These are phyloP conservation scores for Aspergillus heteromorphus DNA, from an alignment of 495 filamentous ascomycete genomes.

Conservation along the genomic window DNA sequence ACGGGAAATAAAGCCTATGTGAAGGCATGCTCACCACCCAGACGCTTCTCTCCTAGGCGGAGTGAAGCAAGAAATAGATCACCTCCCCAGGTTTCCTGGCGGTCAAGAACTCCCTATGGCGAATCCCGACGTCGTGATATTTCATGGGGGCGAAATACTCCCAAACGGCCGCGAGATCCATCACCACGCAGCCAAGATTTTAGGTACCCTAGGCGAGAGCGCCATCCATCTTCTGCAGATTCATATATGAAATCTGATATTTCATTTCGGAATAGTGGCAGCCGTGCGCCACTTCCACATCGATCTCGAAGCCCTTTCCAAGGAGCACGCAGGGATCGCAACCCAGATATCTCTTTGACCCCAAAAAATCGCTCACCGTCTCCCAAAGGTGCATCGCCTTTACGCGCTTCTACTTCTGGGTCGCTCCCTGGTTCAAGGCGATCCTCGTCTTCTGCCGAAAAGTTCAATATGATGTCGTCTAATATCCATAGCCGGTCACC, in stretches of 20 bases:
- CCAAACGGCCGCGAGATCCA: constrained; percentile 30
- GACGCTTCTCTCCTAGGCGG: constrained; percentile 44
- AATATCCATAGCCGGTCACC: constrained; percentile 26
- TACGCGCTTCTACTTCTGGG: constrained; percentile 26
- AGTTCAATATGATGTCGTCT: constrained; percentile 12
- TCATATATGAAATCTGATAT: constrained; percentile 25
- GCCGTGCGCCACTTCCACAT: constrained; percentile 1
- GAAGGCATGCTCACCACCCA: constrained; percentile 36
- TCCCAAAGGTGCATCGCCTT: constrained; percentile 21
- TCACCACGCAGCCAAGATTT: constrained; percentile 26
- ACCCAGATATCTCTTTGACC: constrained; percentile 2
- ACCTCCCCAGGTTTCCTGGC: constrained; percentile 33
- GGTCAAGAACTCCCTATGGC: constrained; percentile 40
- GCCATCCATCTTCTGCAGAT: constrained; percentile 14
- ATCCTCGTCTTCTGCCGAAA: constrained; percentile 33
- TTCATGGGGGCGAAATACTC: constrained; percentile 28
- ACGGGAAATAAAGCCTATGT: constrained; percentile 26
- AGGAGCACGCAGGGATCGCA: constrained; percentile 14
- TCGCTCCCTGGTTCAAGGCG: constrained; percentile 37
- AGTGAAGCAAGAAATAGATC: constrained; percentile 39
- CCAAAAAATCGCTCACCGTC: constrained; percentile 25
- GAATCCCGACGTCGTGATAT: constrained; percentile 30
- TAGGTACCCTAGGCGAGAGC: constrained; percentile 23
- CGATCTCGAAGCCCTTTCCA: constrained; percentile 25
- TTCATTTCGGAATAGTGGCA: constrained; percentile 22